Evolutionary conservation across 345 rosid genomes (phyloP), one percentile per base, ranked within the genome.

Genomic region (Cardiospermum halicacabum): DNA sequence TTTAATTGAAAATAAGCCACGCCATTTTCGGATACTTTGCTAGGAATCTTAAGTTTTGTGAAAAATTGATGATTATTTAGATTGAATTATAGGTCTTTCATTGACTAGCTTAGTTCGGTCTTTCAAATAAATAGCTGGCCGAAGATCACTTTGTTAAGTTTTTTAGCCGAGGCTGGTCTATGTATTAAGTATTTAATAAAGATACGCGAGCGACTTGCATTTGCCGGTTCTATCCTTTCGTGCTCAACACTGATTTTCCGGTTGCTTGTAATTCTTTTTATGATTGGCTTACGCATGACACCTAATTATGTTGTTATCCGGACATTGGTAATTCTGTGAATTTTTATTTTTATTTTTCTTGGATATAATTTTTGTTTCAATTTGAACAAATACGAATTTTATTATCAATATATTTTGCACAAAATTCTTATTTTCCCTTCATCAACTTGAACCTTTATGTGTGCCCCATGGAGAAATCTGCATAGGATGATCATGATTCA

Each of bases 31-130:
- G 30, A 6, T 61, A 19, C 42, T 30, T 31, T 61, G 40, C 27
- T n/a, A 12, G 48, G 64, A 16, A 24, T 40, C 16, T 6, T 9
- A n/a, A n/a, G 16, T 13, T 60, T 42, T 24, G 1, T 42, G 18
- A 42, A 39, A 24, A 27, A 34, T 60, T 27, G 27, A 26, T 45
- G 21, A 28, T 28, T 43, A n/a, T n/a, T 2, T 12, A 40, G 50
- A 59, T 26, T n/a, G 51, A 48, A 26, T n/a, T n/a, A 43, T 27
- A 40, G 64, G 36, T n/a, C 50, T 43, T 45, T 27, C 26, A 45
- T 30, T 28, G 19, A 28, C 34, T 27, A 34, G 37, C n/a, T 13
- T 15, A 16, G 49, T 32, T 45, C 37, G 11, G n/a, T n/a, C n/a
- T 15, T 24, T 51, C 11, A 47, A 28, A 61, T 30, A 27, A 30